phyloP scores from a whole-genome alignment of 768 basidiomycete species.

The Lyophyllum shimeji region DNA sequence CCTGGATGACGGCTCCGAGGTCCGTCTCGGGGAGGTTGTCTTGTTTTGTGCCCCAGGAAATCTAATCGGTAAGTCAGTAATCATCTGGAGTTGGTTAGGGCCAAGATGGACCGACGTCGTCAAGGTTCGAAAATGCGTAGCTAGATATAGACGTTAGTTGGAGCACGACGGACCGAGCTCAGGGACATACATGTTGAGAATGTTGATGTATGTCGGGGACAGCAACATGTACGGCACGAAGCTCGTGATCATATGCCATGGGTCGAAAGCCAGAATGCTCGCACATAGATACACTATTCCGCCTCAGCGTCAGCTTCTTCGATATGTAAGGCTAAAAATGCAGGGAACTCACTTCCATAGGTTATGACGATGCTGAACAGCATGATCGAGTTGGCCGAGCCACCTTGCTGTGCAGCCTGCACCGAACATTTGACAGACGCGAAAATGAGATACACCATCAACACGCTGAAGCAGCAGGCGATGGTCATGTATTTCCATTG shows the following conservation, averaged over 20 bases:
- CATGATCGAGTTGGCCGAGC: constrained; percentile 69
- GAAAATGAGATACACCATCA: constrained; percentile 84
- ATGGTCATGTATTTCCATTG: constrained; percentile 85
- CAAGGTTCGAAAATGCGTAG: constrained; percentile 83
- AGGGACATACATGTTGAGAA: constrained; percentile 67
- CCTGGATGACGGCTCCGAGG: constrained; percentile 81
- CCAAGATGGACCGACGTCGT: constrained; percentile 61
- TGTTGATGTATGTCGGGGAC: constrained; percentile 78
- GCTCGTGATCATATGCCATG: constrained; percentile 95
- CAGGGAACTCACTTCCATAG: constrained; percentile 63
- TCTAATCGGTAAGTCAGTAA: constrained; percentile 38
- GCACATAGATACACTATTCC: constrained; percentile 70
- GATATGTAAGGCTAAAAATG: neutral
- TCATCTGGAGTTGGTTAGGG: neutral
- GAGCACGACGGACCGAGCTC: constrained; percentile 5
- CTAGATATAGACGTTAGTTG: constrained; percentile 32
- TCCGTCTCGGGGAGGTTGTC: constrained; percentile 72
- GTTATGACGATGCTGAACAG: constrained; percentile 85
- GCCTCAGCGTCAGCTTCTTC: neutral
- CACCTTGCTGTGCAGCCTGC: constrained; percentile 65
- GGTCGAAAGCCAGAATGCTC: constrained; percentile 85
- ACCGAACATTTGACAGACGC: constrained; percentile 83
- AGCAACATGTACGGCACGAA: constrained; percentile 87
- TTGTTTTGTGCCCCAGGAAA: constrained; percentile 97
- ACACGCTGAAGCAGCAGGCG: constrained; percentile 66